Evolutionary conservation across 176 grass and related monocot species (phyloP).

Genomic region (Oryza rufipogon): DNA sequence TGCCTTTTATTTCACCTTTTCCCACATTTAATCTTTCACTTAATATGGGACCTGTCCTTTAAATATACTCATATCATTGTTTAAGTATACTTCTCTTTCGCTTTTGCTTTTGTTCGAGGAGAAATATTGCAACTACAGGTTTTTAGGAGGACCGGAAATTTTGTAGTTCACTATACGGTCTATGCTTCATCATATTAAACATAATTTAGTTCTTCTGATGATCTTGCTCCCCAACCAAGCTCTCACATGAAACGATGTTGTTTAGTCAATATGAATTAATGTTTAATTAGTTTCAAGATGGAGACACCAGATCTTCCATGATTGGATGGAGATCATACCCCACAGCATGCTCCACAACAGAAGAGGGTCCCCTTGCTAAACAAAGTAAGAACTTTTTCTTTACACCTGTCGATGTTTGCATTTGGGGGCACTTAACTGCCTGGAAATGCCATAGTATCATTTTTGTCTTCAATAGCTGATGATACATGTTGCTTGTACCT

Average conservation of each 20-base stretch:
- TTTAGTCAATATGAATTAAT: background rate
- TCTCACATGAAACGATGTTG: slow-evolving; percentile 20
- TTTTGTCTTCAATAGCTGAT: background rate
- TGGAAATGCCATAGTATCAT: background rate
- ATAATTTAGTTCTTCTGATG: slow-evolving; percentile 8
- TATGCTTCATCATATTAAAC: slow-evolving; percentile 5
- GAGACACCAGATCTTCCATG: slow-evolving; percentile 3
- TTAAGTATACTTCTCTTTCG: background rate
- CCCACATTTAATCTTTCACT: background rate
- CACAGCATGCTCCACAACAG: background rate
- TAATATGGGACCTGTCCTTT: background rate
- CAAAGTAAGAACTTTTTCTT: background rate
- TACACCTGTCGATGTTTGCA: background rate
- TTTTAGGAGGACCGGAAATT: background rate
- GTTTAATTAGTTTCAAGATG: slow-evolving; percentile 11
- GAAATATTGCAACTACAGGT: background rate
- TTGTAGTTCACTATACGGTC: background rate
- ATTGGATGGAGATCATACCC: slow-evolving; percentile 3
- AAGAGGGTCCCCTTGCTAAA: background rate
- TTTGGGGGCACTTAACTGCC: background rate
- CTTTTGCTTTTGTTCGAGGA: background rate
- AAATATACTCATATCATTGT: background rate
- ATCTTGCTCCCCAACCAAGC: slow-evolving; percentile 14
- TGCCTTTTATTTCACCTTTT: background rate
- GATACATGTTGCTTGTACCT: background rate